Evolutionary conservation across 73 alveolate species (phyloP), one percentile per base, ranked within the genome.

Genomic region (Symbiodinium natans): DNA sequence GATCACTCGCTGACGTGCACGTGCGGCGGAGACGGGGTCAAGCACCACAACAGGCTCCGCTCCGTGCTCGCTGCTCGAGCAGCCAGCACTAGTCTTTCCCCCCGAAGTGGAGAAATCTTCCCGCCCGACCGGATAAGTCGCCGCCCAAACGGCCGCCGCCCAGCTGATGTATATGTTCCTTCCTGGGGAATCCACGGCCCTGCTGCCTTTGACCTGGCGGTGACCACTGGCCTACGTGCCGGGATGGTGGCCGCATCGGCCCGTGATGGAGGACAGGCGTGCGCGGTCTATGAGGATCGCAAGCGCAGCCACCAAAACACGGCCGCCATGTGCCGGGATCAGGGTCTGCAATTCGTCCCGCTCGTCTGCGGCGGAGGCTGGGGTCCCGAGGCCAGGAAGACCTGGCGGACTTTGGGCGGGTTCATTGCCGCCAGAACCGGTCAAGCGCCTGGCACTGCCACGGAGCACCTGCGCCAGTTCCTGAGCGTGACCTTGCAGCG

Each of bases 21-120:
- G n/a, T 83, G 92, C 27, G 92, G 75, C 10, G 92, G 92, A 41
- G 73, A 83, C 29, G 74, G 92, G 41, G 25, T 73, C 73, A 42
- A 41, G 29, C 31, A 63, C 31, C 90, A 82, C 29, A 39, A 82
- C 39, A 39, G 90, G 21, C 68, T 83, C 41, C 86, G 86, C 86
- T 77, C 86, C 56, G 39, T 77, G 36, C 86, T 77, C 56, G 86
- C 86, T 36, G n/a, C 86, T 54, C 89, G 89, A 8, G 89, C 68
- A n/a, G 10, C 89, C 39, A 82, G 89, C 89, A 40, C 71, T 39
- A 38, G 93, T 75, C 19, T 11, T 84, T 2, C 54, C 41, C 74
- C 48, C 52, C 31, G 80, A 38, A 41, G 77, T 46, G 42, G 93
- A 84, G 41, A 84, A 84, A 29, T 36, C 36, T 5, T 75, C 80